phyloP scores from a whole-genome alignment of 1,284 basidiomycete species.

The Ceraceosorus guamensis region DNA sequence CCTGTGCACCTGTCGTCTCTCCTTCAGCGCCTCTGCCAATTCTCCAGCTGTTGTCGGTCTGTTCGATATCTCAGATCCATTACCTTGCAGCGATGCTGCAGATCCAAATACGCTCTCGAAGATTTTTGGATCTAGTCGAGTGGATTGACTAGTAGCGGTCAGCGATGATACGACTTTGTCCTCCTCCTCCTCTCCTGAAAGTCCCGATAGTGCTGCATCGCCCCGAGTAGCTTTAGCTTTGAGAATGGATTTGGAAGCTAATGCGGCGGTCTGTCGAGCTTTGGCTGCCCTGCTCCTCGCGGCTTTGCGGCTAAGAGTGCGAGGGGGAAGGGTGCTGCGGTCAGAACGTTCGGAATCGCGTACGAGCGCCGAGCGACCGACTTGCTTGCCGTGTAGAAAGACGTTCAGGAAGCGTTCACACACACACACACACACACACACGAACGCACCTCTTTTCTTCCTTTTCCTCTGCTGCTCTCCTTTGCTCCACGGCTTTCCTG shows the following conservation, averaged over 20 bases:
- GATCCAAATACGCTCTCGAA: background rate
- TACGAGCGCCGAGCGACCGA: background rate
- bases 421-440: background rate
- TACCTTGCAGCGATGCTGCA: background rate
- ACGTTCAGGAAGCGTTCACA: background rate
- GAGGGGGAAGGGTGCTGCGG: too few relatives aligned
- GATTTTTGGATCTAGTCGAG: conserved; percentile 1
- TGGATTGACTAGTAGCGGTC: background rate
- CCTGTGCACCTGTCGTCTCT: conserved; percentile 1
- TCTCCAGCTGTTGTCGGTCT: background rate
- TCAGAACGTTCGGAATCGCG: too few relatives aligned
- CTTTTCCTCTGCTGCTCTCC: background rate
- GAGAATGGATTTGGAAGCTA: background rate
- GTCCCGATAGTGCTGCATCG: background rate
- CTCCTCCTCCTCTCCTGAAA: conserved; percentile 2
- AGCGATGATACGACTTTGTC: conserved; percentile 1
- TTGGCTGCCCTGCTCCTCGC: background rate
- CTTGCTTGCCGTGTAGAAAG: too few relatives aligned
- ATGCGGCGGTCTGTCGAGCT: background rate
- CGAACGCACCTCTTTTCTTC: background rate
- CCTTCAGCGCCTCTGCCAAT: conserved; percentile 8
- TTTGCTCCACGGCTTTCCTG: background rate
- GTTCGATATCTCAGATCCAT: background rate
- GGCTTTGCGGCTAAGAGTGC: too few relatives aligned
- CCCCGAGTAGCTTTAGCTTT: background rate